A percentile compares a stretch with the other conserved stretches of the same genome.
These are phyloP conservation scores for Talaromyces rugulosus DNA, from an alignment of 2,329 filamentous ascomycete genomes.

Conservation along the genomic window DNA sequence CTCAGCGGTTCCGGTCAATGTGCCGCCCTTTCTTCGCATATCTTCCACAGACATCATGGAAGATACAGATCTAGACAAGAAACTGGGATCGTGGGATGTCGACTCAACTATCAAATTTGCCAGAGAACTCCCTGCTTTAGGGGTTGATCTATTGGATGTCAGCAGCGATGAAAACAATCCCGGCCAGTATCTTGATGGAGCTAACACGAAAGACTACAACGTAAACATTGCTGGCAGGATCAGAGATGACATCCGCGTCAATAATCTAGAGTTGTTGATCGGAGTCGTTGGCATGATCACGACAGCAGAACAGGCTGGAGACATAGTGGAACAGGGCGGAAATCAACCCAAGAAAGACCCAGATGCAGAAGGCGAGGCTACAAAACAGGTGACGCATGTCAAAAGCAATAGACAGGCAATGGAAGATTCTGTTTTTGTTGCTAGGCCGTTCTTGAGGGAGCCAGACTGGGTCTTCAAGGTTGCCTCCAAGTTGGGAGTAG, in stretches of 20 bases:
- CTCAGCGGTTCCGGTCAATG: slow-evolving; percentile 32
- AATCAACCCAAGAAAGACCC: slow-evolving; percentile 13
- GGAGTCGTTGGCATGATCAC: slow-evolving; percentile 53
- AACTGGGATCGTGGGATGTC: slow-evolving; percentile 32
- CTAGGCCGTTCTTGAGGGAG: slow-evolving; percentile 52
- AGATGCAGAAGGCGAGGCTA: slow-evolving; percentile 17
- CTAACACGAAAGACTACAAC: slow-evolving; percentile 23
- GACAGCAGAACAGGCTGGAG: slow-evolving; percentile 47
- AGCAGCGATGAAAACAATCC: slow-evolving; percentile 43
- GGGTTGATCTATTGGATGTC: slow-evolving; percentile 44
- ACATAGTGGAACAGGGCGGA: slow-evolving; percentile 36
- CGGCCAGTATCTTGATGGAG: slow-evolving; percentile 40
- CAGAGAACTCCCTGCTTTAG: slow-evolving; percentile 36
- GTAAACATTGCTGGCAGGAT: slow-evolving; percentile 37
- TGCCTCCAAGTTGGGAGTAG: slow-evolving; percentile 45
- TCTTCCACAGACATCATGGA: slow-evolving; percentile 72
- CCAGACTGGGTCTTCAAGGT: slow-evolving; percentile 52
- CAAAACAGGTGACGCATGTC: slow-evolving; percentile 16
- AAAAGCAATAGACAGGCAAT: background rate
- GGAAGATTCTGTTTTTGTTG: slow-evolving; percentile 48
- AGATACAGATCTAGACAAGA: slow-evolving; percentile 20
- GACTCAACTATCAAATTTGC: slow-evolving; percentile 36
- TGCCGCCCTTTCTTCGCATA: slow-evolving; percentile 69
- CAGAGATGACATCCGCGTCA: slow-evolving; percentile 32
- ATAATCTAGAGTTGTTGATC: slow-evolving; percentile 40